A percentile compares a stretch with the other conserved stretches of the same genome.
Evolutionary conservation across 73 alveolate genomes (phyloP).

Genomic region (Uronychia binucleata): DNA sequence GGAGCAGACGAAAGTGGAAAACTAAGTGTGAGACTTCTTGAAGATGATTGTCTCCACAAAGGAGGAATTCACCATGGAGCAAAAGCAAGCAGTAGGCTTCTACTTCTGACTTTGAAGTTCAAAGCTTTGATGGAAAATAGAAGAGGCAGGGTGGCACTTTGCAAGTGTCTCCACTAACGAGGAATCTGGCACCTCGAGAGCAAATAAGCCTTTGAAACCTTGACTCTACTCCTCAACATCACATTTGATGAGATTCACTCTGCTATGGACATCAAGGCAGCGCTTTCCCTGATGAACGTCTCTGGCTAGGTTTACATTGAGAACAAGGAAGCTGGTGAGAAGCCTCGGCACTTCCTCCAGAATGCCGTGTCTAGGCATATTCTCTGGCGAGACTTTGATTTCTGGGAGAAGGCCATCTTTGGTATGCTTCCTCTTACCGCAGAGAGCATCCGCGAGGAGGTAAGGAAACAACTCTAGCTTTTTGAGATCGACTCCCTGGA

Average conservation of each 20-base stretch:
- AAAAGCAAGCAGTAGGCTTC: neutral
- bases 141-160: neutral
- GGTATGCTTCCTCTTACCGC: too few species aligned
- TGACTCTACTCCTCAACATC: neutral
- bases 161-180: neutral
- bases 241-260: neutral
- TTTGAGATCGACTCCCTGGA: neutral
- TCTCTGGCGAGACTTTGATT: conserved; percentile 11
- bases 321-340: neutral
- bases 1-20: neutral
- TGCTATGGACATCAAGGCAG: neutral
- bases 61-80: neutral
- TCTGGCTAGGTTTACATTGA: neutral
- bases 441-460: neutral
- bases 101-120: neutral
- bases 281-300: neutral
- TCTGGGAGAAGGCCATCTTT: conserved; percentile 18
- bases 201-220: neutral
- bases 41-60: neutral
- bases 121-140: neutral
- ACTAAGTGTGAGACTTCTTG: neutral
- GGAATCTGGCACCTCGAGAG: neutral
- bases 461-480: neutral
- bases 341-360: neutral
- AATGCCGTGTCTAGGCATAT: neutral